Conservation (phyloP, 225 moss, liverwort and hornwort species). For the Pseudisothecium myosuroides region DNA sequence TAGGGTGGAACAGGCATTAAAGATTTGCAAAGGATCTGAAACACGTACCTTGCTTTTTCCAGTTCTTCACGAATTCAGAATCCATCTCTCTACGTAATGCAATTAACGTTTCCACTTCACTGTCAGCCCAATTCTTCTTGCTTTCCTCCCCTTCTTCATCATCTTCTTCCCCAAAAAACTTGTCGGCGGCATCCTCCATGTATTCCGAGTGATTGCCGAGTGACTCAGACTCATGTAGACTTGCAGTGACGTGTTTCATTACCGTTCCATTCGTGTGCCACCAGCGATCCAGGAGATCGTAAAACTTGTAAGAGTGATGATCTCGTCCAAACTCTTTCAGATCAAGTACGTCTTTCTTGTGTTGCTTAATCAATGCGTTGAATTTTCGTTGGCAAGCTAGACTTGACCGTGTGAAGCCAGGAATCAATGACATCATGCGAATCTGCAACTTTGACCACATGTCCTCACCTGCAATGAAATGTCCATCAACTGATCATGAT, state of each 20-base stretch:
- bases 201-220: slow-evolving; percentile 3
- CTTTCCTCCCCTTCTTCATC: slow-evolving; percentile 40
- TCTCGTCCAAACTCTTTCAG: slow-evolving; percentile 10
- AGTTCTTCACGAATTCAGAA: slow-evolving; percentile 35
- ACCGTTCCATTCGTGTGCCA: slow-evolving; percentile 40
- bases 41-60: slow-evolving; percentile 38
- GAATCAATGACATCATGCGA: slow-evolving; percentile 25
- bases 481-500: background rate
- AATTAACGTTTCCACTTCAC: slow-evolving; percentile 43
- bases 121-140: slow-evolving; percentile 39
- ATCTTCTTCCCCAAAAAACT: slow-evolving; percentile 4
- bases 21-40: background rate
- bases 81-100: slow-evolving; percentile 38
- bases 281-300: slow-evolving; percentile 30
- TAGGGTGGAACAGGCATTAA: background rate
- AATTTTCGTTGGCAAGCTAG: slow-evolving; percentile 41
- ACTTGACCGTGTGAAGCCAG: slow-evolving; percentile 29
- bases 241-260: slow-evolving; percentile 30
- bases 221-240: slow-evolving; percentile 6
- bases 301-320: slow-evolving; percentile 14
- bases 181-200: slow-evolving; percentile 6
- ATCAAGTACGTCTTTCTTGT: slow-evolving; percentile 28
- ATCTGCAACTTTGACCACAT: slow-evolving; percentile 38
- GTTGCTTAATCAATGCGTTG: slow-evolving; percentile 33
- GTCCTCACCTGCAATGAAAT: slow-evolving; percentile 28